These are phyloP conservation scores for Tothia fuscella DNA, from an alignment of 2,329 filamentous ascomycete species.

Conservation along the genomic window DNA sequence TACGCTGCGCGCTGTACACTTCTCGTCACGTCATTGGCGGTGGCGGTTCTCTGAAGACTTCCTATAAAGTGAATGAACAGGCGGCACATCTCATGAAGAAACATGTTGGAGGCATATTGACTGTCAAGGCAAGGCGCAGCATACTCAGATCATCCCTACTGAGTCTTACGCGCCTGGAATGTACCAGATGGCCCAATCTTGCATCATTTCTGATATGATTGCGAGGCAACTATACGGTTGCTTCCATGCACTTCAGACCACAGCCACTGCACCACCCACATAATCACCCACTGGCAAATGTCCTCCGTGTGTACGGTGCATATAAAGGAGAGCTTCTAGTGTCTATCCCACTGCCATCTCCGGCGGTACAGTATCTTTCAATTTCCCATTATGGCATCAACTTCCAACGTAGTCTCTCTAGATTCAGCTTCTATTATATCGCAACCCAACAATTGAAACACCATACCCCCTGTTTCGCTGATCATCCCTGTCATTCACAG, in stretches of 20 bases:
- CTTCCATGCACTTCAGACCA: constrained; percentile 7
- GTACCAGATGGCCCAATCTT: constrained; percentile 5
- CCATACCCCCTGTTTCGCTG: constrained; percentile 1
- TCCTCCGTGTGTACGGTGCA: constrained; percentile 8
- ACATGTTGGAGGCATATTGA: constrained; percentile 1
- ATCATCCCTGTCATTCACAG: constrained; percentile 4
- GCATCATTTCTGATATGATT: constrained; percentile 3
- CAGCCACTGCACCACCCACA: constrained; percentile 8
- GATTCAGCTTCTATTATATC: constrained; percentile 6
- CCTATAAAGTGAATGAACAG: constrained; percentile 3
- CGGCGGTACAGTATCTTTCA: constrained; percentile 7
- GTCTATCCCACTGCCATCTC: constrained; percentile 4
- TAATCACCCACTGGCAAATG: constrained; percentile 3
- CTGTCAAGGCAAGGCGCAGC: constrained; percentile 1
- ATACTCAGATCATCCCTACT: constrained; percentile 4
- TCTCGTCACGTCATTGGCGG: constrained; percentile 1
- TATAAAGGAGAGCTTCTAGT: constrained; percentile 6
- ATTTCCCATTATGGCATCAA: neutral
- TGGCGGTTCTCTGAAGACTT: constrained; percentile 4
- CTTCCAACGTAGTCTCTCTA: neutral
- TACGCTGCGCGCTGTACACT: constrained; percentile 3
- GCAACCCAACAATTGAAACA: constrained; percentile 6
- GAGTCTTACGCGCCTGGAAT: neutral
- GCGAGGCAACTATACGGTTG: constrained; percentile 5
- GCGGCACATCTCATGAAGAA: constrained; percentile 6